Base-by-base conservation (phyloP, 148 eudicot species). In the Vaccinium vitisidaea region DNA sequence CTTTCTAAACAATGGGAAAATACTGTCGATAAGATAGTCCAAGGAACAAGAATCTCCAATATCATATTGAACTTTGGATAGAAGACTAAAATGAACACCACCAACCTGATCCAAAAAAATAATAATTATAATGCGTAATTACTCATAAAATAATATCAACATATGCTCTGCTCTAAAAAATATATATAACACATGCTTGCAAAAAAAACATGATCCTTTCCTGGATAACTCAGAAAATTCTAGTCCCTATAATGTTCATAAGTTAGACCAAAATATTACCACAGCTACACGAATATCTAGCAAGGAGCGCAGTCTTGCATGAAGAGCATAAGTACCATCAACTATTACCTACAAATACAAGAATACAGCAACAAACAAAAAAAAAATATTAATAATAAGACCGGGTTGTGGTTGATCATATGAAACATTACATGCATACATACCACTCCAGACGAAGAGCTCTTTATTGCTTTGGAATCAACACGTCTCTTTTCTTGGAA, bases 251-350 rank as follows among this genome's bases (percentile, higher is more conserved):
- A 82, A 76, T 6, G 10, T 39, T 77, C 74, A 27, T 13, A 83
- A 75, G 32, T 6, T 10, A 81, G 48, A 76, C 32, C 16, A 77
- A 84, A 73, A 74, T 75, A 39, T 89, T 97, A 97, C 99, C 99
- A 97, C 98, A 86, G 99, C 99, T 85, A 97, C 99, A 88, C 99
- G 92, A 88, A 97, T 97, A 91, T 97, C 99, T 53, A 97, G 91
- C 90, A 95, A 89, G 76, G 99, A 95, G 23, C 99, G 98, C 85
- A 97, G 81, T 87, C 93, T 95, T 69, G 99, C 92, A 92, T 97
- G 98, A 83, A 97, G 90, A 71, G 99, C 99, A 88, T 94, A 97
- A 48, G 98, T 94, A 87, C 99, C 99, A 91, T 97, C 99, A 81
- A 97, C 99, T 91, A 97, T 92, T 48, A 97, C 95, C 99, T 97